Evolutionary conservation across 441 rosid genomes (phyloP).

Genomic region (Bruguiera hainesii): DNA sequence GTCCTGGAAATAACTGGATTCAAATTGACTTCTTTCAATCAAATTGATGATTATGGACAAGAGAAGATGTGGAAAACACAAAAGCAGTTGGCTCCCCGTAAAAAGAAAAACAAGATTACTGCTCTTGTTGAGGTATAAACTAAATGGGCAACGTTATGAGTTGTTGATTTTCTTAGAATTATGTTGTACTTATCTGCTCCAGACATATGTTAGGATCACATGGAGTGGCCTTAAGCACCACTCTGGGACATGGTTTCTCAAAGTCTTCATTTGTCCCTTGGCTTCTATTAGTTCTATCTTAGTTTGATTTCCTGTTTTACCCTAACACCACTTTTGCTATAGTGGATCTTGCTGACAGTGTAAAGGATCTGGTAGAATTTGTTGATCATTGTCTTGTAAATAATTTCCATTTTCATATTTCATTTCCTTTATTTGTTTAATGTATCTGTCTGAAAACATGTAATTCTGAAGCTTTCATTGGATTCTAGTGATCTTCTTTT

Average conservation of each 20-base stretch:
- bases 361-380: neutral
- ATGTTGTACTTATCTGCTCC: neutral
- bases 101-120: constrained; percentile 92
- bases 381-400: neutral
- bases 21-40: constrained; percentile 84
- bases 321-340: too few relatives aligned
- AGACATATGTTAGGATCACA: too few relatives aligned
- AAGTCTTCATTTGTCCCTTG: too few relatives aligned
- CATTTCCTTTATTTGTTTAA: neutral
- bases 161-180: neutral
- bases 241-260: too few relatives aligned
- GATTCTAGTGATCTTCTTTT: constrained; percentile 9
- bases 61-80: constrained; percentile 99
- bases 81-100: constrained; percentile 79
- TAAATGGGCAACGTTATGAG: neutral
- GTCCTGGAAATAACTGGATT: constrained; percentile 84
- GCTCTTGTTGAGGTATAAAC: constrained; percentile 86
- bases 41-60: constrained; percentile 99
- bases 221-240: too few relatives aligned
- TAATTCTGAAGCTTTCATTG: constrained; percentile 10
- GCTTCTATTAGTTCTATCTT: too few relatives aligned
- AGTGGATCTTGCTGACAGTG: too few relatives aligned
- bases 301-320: too few relatives aligned
- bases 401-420: neutral
- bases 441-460: neutral